phyloP scores from a whole-genome alignment of 305 asterid species.

The Lippia alba region DNA sequence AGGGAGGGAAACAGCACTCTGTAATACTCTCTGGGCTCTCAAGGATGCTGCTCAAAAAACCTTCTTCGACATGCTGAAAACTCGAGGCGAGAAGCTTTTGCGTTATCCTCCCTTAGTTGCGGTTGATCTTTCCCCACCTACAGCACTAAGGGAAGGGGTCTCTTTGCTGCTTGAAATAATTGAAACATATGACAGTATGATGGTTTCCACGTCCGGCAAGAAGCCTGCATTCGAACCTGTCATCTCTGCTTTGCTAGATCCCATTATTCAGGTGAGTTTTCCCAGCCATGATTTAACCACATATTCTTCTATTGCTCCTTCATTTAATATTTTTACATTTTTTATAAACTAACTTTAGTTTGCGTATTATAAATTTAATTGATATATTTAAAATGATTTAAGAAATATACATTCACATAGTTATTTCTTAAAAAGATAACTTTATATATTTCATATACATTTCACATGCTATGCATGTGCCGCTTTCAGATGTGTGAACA shows the following conservation, averaged over 20 bases:
- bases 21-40: constrained; percentile 86
- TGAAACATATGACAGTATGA: constrained; percentile 83
- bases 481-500: constrained; percentile 83
- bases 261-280: constrained; percentile 79
- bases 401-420: too few species aligned
- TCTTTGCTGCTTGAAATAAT: constrained; percentile 88
- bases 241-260: constrained; percentile 93
- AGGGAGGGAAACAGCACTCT: constrained; percentile 91
- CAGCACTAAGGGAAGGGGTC: constrained; percentile 92
- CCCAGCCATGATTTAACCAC: constrained; percentile 22
- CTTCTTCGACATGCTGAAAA: constrained; percentile 82
- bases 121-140: constrained; percentile 94
- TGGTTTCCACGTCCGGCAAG: constrained; percentile 80
- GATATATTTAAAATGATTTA: too few species aligned
- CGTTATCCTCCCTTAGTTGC: constrained; percentile 95
- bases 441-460: too few species aligned
- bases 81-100: constrained; percentile 93
- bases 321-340: not conserved
- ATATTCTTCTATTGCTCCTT: constrained; percentile 24
- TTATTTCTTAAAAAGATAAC: too few species aligned
- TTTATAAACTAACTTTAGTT: too few species aligned
- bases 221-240: constrained; percentile 85
- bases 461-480: too few species aligned
- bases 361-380: too few species aligned
- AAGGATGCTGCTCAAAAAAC: constrained; percentile 97